Percentiles rank a stretch among this genome's conserved stretches.
These are phyloP conservation scores for Geoglossum glabrum DNA, from an alignment of 495 filamentous ascomycete species.

Conservation along the genomic window DNA sequence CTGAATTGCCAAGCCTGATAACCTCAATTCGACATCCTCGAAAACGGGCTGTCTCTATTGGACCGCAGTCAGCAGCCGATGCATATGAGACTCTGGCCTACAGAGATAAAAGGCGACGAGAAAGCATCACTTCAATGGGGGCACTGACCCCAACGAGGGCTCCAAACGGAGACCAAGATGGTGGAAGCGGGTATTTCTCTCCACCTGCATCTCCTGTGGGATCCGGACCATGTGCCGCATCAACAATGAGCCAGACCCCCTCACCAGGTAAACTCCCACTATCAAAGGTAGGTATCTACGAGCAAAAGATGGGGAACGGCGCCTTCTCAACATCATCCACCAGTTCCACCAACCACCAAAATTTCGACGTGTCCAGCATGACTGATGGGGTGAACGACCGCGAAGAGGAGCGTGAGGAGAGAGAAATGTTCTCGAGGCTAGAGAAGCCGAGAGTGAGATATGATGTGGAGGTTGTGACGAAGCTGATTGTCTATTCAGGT, in stretches of 20 bases:
- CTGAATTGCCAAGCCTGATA: constrained; percentile 61
- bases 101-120: constrained; percentile 56
- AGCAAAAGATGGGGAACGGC: constrained; percentile 49
- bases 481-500: constrained; percentile 90
- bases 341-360: constrained; percentile 18
- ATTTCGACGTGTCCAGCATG: constrained; percentile 4
- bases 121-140: constrained; percentile 31
- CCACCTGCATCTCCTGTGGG: neutral
- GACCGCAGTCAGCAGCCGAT: constrained; percentile 87
- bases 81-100: constrained; percentile 94
- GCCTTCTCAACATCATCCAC: constrained; percentile 19
- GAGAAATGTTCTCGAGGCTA: constrained; percentile 67
- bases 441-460: constrained; percentile 81
- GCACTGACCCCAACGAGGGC: neutral
- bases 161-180: neutral
- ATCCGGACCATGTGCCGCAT: constrained; percentile 6
- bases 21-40: constrained; percentile 61
- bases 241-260: neutral
- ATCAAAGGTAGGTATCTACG: constrained; percentile 20
- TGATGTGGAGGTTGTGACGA: constrained; percentile 93
- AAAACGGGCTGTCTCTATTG: constrained; percentile 68
- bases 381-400: constrained; percentile 19
- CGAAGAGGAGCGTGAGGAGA: constrained; percentile 39
- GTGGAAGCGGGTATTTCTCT: neutral
- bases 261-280: neutral